Conservation (phyloP, 2,329 filamentous ascomycete genomes). For the Sporothrix variecibatus region DNA sequence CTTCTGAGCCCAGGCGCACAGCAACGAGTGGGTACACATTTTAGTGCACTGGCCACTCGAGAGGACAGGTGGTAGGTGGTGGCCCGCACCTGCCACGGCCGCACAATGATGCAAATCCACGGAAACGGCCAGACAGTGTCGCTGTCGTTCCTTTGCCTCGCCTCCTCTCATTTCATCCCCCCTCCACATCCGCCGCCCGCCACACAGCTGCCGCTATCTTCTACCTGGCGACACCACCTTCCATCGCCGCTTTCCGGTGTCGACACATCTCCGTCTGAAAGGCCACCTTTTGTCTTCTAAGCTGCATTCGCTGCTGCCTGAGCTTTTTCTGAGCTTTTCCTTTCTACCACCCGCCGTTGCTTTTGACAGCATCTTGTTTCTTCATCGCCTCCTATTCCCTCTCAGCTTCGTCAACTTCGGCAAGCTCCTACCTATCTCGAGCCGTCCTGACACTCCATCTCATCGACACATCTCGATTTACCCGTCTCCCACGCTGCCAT, state of each 20-base stretch:
- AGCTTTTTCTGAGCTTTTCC: not conserved
- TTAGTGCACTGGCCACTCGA: constrained; percentile 26
- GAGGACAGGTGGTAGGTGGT: constrained; percentile 29
- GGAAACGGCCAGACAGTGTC: not conserved
- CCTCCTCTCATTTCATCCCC: constrained; percentile 10
- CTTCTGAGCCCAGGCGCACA: not conserved
- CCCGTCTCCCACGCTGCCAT: not conserved
- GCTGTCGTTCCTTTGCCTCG: not conserved
- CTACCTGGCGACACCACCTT: constrained; percentile 19
- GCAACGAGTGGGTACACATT: constrained; percentile 15
- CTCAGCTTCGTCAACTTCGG: not conserved
- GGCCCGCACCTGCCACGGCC: constrained; percentile 3
- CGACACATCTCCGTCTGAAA: not conserved
- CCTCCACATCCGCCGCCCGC: constrained; percentile 5
- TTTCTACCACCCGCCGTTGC: not conserved
- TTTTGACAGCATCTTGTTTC: not conserved
- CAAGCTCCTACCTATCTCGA: not conserved
- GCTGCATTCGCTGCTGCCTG: constrained; percentile 15
- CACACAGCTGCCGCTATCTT: constrained; percentile 1
- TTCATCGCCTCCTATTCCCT: not conserved
- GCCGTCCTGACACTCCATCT: not conserved
- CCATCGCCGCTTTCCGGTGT: constrained; percentile 14
- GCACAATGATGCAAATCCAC: constrained; percentile 28
- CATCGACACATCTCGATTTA: not conserved
- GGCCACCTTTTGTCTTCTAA: constrained; percentile 16